phyloP scores from a whole-genome alignment of 1,284 basidiomycete genomes.

The Anthracocystis walkeri region DNA sequence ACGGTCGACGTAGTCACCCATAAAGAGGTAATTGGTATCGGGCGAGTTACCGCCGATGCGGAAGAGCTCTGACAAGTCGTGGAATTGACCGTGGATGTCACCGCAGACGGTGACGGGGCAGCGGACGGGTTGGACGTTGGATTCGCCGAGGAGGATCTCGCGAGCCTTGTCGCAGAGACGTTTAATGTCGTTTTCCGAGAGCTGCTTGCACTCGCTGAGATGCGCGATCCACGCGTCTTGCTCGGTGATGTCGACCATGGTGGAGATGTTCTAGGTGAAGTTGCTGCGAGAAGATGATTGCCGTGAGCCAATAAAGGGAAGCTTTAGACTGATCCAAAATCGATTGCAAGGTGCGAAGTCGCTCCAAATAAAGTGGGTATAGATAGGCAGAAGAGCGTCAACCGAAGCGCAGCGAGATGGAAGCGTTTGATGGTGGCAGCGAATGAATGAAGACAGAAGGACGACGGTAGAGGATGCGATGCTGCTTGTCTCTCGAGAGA shows the following conservation, averaged over 20 bases:
- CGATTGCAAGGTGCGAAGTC: not conserved
- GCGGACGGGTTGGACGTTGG: conserved; percentile 83
- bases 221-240: conserved; percentile 86
- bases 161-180: conserved; percentile 98
- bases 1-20: conserved; percentile 99
- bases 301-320: not conserved
- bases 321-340: not conserved
- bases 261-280: conserved; percentile 1
- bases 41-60: conserved; percentile 99
- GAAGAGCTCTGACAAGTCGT: conserved; percentile 96
- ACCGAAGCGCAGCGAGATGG: too few species aligned
- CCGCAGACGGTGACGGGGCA: conserved; percentile 75
- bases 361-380: conserved; percentile 6
- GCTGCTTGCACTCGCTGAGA: conserved; percentile 96
- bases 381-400: not conserved
- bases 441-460: too few species aligned
- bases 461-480: too few species aligned
- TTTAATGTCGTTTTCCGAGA: conserved; percentile 95
- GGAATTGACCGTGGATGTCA: conserved; percentile 98
- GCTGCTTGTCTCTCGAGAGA: too few species aligned
- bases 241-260: conserved; percentile 67
- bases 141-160: conserved; percentile 87
- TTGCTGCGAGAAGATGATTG: not conserved
- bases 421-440: too few species aligned
- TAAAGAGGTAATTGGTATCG: conserved; percentile 99